Percentiles rank a stretch among this genome's conserved stretches.
Conservation (phyloP, 2,329 filamentous ascomycete genomes). For the Fusarium aywerte region DNA sequence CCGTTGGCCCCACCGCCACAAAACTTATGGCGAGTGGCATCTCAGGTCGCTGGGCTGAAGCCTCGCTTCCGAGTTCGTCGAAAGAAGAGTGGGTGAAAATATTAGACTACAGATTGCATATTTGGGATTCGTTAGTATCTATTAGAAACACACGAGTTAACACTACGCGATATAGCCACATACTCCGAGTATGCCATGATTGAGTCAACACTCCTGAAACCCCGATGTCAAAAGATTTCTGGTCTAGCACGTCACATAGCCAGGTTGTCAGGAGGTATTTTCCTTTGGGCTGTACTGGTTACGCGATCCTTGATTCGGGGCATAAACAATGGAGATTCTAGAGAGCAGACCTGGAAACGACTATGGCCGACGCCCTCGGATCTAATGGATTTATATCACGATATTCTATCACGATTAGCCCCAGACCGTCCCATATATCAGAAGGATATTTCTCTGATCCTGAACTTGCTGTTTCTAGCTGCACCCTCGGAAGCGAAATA, state of each 20-base stretch:
- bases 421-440: background rate
- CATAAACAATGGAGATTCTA: background rate
- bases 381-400: background rate
- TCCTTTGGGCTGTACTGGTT: constrained; percentile 8
- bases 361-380: background rate
- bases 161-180: too few species aligned
- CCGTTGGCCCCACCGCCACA: background rate
- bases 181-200: too few species aligned
- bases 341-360: background rate
- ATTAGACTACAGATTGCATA: background rate
- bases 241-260: too few species aligned
- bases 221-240: too few species aligned
- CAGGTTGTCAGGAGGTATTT: background rate
- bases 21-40: background rate
- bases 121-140: background rate
- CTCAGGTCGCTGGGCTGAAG: background rate
- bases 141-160: background rate
- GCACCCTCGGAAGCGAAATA: too few species aligned
- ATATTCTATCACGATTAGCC: background rate
- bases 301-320: constrained; percentile 3
- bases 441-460: background rate
- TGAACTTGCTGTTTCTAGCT: background rate
- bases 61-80: background rate
- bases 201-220: too few species aligned
- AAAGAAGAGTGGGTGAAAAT: background rate